These are phyloP conservation scores for Citeromyces matritensis DNA, from an alignment of 805 yeast genomes.

Conservation along the genomic window DNA sequence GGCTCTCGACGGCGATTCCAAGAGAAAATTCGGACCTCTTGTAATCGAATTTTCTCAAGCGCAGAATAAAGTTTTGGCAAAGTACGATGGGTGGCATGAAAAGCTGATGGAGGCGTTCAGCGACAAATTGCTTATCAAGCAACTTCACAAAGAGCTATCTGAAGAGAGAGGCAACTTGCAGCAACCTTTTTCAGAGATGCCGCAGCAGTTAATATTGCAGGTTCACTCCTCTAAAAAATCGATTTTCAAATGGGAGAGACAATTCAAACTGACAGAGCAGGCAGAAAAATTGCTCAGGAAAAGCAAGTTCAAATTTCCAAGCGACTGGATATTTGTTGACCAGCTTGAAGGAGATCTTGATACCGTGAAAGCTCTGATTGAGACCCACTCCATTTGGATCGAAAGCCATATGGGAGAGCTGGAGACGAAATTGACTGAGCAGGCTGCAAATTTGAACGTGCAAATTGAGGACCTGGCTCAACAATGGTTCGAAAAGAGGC, in stretches of 20 bases:
- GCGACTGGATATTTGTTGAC: constrained; percentile 44
- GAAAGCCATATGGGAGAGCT: constrained; percentile 25
- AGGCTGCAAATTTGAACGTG: constrained; percentile 19
- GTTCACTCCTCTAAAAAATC: too few species aligned
- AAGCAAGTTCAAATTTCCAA: constrained; percentile 29
- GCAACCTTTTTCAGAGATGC: too few species aligned
- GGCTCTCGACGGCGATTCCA: constrained; percentile 35
- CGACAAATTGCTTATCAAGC: too few species aligned
- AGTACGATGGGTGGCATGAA: constrained; percentile 45
- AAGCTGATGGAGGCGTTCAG: constrained; percentile 11
- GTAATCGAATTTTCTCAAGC: constrained; percentile 33
- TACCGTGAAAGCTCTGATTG: constrained; percentile 22
- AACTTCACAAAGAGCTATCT: too few species aligned
- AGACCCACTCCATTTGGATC: constrained; percentile 19
- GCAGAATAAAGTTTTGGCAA: constrained; percentile 27
- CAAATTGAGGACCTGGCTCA: constrained; percentile 13
- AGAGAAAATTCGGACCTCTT: constrained; percentile 21
- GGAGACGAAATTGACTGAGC: constrained; percentile 22
- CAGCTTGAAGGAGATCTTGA: constrained; percentile 39
- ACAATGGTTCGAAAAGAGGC: constrained; percentile 36
- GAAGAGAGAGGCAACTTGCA: too few species aligned
- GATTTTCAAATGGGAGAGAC: constrained; percentile 7
- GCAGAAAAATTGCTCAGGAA: constrained; percentile 16
- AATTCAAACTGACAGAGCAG: constrained; percentile 8
- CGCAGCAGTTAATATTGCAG: too few species aligned